Base-by-base conservation (phyloP, 306 rosid species). In the Gillenia trifoliata region DNA sequence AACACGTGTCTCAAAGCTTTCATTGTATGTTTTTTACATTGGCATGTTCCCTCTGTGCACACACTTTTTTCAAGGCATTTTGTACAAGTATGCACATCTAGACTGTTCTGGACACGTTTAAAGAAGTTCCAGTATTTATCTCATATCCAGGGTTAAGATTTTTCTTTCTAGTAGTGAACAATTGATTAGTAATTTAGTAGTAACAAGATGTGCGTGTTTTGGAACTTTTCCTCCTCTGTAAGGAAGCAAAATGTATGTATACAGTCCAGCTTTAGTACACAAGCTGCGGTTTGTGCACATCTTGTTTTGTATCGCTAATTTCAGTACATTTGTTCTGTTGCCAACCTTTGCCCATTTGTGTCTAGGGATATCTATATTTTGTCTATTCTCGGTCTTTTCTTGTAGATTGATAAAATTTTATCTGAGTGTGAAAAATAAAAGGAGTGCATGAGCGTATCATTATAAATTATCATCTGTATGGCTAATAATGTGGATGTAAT, bases 381-480 rank as follows among this genome's bases (percentile, higher is more conserved):
- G 15, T 57, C 13, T 38, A 4, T 20, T 36, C n/a, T 23, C 19
- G 2, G 31, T 66, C 28, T 8, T 26, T 3, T 16, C 31, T 10
- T 73, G 45, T 43, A 15, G 43, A 38, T 60, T 61, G 12, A 11
- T 34, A 45, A 55, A 26, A 22, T 33, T 33, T 22, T n/a, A 4
- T 17, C 6, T 26, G 59, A 55, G 33, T 55, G 33, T 20, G 43
- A 16, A 23, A 59, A 55, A 4, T 34, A 30, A 76, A 15, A 65
- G 56, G 40, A 23, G 16, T 12, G 55, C 60, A 65, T 64, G 43
- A 56, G n/a, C 6, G 36, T 30, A 45, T 26, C 36, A 55, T 17
- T 55, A 15, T 28, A 28, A 56, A 29, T 68, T 55, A 66, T 41
- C 23, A 47, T 69, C 64, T 26, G 71, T 68, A 60, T 74, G 26